Evolutionary conservation across 108 stramenopile genomes (phyloP).

Genomic region (Fistulifera pelliculosa): DNA sequence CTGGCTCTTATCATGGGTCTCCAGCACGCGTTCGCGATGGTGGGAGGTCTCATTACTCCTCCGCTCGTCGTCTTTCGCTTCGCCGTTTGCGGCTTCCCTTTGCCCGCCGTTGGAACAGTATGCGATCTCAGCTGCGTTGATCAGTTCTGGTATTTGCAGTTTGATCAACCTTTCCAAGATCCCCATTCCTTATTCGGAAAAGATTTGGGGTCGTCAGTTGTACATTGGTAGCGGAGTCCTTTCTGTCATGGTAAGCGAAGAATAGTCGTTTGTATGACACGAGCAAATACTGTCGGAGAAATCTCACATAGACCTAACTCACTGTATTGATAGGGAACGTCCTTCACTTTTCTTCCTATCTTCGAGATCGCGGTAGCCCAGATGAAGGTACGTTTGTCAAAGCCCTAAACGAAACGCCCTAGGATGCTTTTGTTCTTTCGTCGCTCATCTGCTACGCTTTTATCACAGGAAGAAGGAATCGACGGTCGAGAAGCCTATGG

Average conservation of each 20-base stretch:
- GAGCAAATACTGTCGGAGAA: no score
- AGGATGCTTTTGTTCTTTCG: no score
- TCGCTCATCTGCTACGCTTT: no score
- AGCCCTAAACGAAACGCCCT: no score
- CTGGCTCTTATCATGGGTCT: conserved; percentile 45
- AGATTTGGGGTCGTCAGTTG: conserved; percentile 32
- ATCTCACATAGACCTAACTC: no score
- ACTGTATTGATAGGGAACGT: conserved; percentile 32
- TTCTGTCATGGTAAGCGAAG: conserved; percentile 48
- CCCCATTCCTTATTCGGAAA: conserved; percentile 41
- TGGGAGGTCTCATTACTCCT: conserved; percentile 60
- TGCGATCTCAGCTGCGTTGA: conserved; percentile 57
- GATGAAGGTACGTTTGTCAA: conserved; percentile 48
- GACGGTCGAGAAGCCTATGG: conserved; percentile 63
- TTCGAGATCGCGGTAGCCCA: conserved; percentile 59
- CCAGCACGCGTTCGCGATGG: conserved; percentile 80
- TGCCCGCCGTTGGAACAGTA: conserved; percentile 50
- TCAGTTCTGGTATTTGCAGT: conserved; percentile 58
- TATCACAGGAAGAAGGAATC: conserved; percentile 12
- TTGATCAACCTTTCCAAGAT: conserved; percentile 51
- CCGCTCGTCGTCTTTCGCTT: conserved; percentile 54
- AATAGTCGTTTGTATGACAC: conserved; percentile 1
- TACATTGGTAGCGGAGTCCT: conserved; percentile 64
- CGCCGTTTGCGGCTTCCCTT: conserved; percentile 31
- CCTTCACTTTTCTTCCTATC: conserved; percentile 71